phyloP scores from a whole-genome alignment of 805 yeast genomes.

The Zygosaccharomyces rouxii region DNA sequence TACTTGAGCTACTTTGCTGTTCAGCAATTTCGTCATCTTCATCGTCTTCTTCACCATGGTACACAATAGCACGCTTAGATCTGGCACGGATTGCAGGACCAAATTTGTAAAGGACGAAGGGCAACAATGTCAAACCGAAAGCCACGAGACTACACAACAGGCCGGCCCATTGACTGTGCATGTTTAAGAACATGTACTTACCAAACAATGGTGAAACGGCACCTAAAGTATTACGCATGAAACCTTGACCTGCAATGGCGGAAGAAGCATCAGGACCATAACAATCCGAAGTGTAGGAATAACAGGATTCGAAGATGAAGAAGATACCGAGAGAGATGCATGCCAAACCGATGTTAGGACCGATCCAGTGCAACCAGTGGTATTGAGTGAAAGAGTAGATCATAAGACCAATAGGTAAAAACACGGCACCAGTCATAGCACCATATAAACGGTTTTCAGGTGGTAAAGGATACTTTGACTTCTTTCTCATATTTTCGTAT shows the following conservation, averaged over 20 bases:
- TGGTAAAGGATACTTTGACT: neutral
- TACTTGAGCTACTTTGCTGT: neutral
- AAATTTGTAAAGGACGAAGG: neutral
- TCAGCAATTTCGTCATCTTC: neutral
- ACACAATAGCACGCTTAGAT: constrained; percentile 4
- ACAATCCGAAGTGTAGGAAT: constrained; percentile 4
- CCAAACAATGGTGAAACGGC: constrained; percentile 2
- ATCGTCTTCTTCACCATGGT: neutral
- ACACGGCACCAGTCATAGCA: constrained; percentile 3
- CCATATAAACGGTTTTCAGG: constrained; percentile 4
- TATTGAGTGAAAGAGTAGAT: constrained; percentile 2
- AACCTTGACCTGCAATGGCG: constrained; percentile 4
- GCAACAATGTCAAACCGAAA: neutral
- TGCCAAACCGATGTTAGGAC: constrained; percentile 1
- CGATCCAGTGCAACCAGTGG: constrained; percentile 1
- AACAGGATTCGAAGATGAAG: constrained; percentile 4
- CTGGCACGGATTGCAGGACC: constrained; percentile 1
- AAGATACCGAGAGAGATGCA: constrained; percentile 2
- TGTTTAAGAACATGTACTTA: neutral
- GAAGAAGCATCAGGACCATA: constrained; percentile 4
- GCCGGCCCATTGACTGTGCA: constrained; percentile 1
- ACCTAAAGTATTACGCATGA: constrained; percentile 3
- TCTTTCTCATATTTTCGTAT: neutral
- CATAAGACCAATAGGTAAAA: constrained; percentile 1
- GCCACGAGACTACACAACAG: constrained; percentile 2